Evolutionary conservation across 139 green algal species (phyloP), one percentile per base, ranked within the genome.

Genomic region (Astrephomene gubernaculifera): DNA sequence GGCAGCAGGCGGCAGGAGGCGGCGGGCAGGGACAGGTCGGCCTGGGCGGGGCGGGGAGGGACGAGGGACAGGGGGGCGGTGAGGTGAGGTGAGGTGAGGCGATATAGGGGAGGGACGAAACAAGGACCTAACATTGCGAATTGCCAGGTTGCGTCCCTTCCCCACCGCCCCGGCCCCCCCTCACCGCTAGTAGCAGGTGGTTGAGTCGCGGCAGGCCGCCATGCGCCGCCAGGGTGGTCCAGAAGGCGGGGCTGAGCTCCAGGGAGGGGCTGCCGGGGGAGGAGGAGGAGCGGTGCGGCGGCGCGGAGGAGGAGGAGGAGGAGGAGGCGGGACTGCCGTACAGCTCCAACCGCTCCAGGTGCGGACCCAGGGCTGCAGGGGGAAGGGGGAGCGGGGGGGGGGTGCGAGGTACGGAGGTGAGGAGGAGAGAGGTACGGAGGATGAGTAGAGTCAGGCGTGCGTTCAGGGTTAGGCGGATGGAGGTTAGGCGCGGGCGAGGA

Each of bases 121-220:
- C 49, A 17, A 57, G 14, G 49, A 57, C 49, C 49, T 17, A 57
- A 57, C 49, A 57, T 25, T 57, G 49, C 49, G n/a, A n/a, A 57
- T 57, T 57, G 49, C 49, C 19, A 67, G 7, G 24, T 67, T 10
- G 21, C 57, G 8, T 12, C 60, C 60, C 21, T 31, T 12, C 29
- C 22, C 60, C 60, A 31, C 60, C 22, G 22, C 19, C 60, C 21
- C 60, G 17, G 57, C 57, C 57, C 38, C n/a, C 41, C 19, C 71
- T 31, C 72, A 82, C 75, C 75, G 75, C 75, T 39, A 82, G 75
- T 38, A 82, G 25, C 39, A 82, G 57, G 75, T 72, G 29, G 38
- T 43, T 25, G 57, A 82, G 75, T 39, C 39, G 19, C 5, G 75
- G 75, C 75, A 82, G 54, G 9, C 75, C 75, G 27, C 75, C 75